phyloP scores from a whole-genome alignment of 768 basidiomycete species.

The Trametopsis cervina region DNA sequence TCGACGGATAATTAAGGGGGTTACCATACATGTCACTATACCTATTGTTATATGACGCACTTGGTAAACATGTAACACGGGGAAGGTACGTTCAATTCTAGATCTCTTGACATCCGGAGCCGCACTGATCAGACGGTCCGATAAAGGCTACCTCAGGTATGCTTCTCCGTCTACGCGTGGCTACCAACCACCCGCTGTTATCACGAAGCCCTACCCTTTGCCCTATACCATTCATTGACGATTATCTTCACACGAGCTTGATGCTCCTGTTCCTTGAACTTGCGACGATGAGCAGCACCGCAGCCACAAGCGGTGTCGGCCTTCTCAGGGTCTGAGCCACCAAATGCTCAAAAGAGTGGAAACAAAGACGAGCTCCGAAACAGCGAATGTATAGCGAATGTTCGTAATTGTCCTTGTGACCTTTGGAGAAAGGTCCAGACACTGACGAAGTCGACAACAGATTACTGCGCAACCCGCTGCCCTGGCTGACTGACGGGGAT shows the following conservation, averaged over 20 bases:
- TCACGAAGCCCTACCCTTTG: background rate
- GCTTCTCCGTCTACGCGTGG: conserved; percentile 4
- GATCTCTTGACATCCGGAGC: background rate
- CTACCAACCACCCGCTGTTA: conserved; percentile 11
- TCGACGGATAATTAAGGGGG: background rate
- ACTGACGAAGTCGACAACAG: background rate
- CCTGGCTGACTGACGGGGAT: background rate
- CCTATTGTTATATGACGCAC: background rate
- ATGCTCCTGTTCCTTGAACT: background rate
- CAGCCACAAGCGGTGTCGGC: background rate
- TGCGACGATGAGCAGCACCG: background rate
- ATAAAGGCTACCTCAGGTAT: background rate
- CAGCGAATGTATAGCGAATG: no score
- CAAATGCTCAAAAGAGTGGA: background rate
- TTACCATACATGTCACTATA: no score
- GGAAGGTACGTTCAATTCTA: conserved; percentile 4
- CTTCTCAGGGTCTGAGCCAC: background rate
- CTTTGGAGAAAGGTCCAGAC: background rate
- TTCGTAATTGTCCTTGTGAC: no score
- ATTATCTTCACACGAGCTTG: background rate
- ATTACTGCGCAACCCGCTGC: background rate
- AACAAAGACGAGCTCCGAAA: no score
- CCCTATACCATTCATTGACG: background rate
- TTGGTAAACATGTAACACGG: conserved; percentile 2
- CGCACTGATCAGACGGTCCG: conserved; percentile 1